Evolutionary conservation across 257 asterid species (phyloP).

Genomic region (Przewalskia tangutica): DNA sequence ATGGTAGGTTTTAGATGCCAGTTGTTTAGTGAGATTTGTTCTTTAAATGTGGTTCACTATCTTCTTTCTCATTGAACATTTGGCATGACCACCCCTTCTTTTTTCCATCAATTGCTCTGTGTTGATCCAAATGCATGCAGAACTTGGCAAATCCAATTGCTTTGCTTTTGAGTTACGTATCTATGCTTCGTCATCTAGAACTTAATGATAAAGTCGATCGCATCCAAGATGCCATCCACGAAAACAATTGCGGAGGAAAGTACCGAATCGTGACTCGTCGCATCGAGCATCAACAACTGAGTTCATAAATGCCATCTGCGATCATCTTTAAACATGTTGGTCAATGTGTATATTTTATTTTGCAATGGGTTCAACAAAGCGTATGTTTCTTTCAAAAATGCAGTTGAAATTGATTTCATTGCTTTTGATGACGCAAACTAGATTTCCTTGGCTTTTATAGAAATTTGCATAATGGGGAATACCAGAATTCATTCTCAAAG

Average conservation of each 20-base stretch:
- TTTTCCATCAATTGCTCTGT: neutral
- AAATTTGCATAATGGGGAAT: neutral
- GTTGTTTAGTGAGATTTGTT: neutral
- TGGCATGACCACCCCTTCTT: neutral
- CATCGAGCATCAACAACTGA: conserved; percentile 77
- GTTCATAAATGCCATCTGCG: conserved; percentile 81
- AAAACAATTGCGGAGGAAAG: conserved; percentile 86
- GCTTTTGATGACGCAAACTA: neutral
- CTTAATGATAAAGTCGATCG: conserved; percentile 71
- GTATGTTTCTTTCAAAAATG: neutral
- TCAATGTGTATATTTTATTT: conserved; percentile 11
- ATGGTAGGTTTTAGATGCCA: neutral
- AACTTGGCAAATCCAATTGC: conserved; percentile 97
- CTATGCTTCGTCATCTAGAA: conserved; percentile 72
- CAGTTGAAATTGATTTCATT: neutral
- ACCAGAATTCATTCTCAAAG: neutral
- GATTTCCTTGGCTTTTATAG: neutral
- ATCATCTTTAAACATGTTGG: conserved; percentile 43
- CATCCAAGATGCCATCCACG: conserved; percentile 71
- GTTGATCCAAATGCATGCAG: conserved; percentile 23
- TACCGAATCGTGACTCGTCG: conserved; percentile 75
- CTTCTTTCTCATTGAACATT: neutral
- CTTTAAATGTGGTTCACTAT: neutral
- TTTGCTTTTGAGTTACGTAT: conserved; percentile 71
- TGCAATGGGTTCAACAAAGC: conserved; percentile 15